Evolutionary conservation across 768 basidiomycete genomes (phyloP).

Genomic region (Podaxis sp.): DNA sequence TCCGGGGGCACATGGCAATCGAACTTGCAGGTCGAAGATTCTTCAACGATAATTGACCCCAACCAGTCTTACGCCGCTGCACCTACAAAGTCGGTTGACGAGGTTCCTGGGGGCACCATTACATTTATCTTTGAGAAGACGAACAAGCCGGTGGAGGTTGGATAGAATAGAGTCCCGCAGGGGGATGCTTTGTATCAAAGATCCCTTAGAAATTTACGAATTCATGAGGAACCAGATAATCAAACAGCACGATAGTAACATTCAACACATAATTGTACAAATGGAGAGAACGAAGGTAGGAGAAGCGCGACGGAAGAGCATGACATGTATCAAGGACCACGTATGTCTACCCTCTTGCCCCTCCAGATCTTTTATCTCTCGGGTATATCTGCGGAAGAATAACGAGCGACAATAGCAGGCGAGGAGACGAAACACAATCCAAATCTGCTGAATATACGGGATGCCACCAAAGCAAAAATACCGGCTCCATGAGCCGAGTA

Average conservation of each 20-base stretch:
- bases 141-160: not conserved
- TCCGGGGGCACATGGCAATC: not conserved
- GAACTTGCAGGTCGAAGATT: constrained; percentile 7
- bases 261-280: not conserved
- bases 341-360: not conserved
- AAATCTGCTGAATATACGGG: not conserved
- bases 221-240: not conserved
- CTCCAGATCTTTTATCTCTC: not conserved
- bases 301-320: constrained; percentile 10
- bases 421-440: not conserved
- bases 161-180: not conserved
- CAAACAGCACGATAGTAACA: not conserved
- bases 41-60: constrained; percentile 36
- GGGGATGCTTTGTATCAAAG: not conserved
- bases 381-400: not conserved
- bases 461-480: not conserved
- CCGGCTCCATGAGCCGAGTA: not conserved
- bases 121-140: constrained; percentile 75
- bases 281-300: not conserved
- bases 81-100: constrained; percentile 28
- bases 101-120: constrained; percentile 64
- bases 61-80: constrained; percentile 41
- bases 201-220: not conserved
- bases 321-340: not conserved
- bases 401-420: not conserved